phyloP scores from a whole-genome alignment of 495 filamentous ascomycete species.

The Penicillium bialowiezense region DNA sequence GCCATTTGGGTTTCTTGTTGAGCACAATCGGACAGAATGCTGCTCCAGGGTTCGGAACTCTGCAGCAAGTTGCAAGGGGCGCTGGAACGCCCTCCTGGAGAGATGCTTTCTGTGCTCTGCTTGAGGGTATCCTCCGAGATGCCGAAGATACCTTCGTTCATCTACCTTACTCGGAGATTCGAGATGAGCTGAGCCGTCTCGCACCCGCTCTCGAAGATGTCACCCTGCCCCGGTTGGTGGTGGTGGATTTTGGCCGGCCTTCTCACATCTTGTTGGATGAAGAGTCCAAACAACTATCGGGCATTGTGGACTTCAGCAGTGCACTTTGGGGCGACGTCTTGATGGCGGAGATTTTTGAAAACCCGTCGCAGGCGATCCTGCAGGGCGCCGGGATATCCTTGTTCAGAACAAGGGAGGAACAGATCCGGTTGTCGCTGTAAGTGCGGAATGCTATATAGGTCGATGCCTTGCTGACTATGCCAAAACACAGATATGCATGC shows the following conservation, averaged over 20 bases:
- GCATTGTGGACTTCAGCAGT: constrained; percentile 44
- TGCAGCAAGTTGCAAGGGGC: constrained; percentile 45
- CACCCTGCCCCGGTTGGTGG: constrained; percentile 51
- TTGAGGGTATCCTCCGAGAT: constrained; percentile 64
- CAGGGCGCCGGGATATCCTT: constrained; percentile 39
- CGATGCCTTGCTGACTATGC: neutral
- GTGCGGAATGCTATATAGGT: constrained; percentile 9
- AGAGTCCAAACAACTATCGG: constrained; percentile 40
- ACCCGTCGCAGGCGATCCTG: constrained; percentile 30
- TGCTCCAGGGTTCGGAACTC: constrained; percentile 47
- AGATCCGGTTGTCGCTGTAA: constrained; percentile 36
- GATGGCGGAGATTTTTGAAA: constrained; percentile 45
- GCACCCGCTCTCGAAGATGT: constrained; percentile 54
- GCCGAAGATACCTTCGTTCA: constrained; percentile 67
- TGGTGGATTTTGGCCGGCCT: constrained; percentile 54
- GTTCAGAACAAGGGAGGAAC: constrained; percentile 18
- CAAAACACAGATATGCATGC: constrained; percentile 35
- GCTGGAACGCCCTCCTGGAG: constrained; percentile 56
- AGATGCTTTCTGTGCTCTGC: constrained; percentile 56
- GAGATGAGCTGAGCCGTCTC: constrained; percentile 47
- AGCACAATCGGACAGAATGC: constrained; percentile 37
- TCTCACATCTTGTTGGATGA: constrained; percentile 58
- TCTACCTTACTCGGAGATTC: constrained; percentile 63
- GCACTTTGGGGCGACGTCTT: constrained; percentile 50
- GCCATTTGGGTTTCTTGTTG: constrained; percentile 32